Evolutionary conservation across 345 rosid genomes (phyloP).

Genomic region (Acer negundo): DNA sequence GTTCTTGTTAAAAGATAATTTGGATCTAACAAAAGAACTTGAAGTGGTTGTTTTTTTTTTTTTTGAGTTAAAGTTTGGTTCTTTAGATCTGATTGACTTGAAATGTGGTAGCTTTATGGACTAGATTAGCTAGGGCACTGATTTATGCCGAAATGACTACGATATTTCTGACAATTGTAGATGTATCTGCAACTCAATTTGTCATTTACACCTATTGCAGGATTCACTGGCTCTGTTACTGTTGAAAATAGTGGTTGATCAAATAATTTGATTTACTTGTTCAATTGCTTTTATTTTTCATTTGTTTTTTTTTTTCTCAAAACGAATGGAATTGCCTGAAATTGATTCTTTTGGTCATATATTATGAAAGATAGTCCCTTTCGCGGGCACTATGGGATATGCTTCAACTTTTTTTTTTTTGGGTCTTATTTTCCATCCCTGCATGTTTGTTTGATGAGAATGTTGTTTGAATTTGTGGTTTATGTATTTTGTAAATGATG

Average conservation of each 20-base stretch:
- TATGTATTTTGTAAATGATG: not conserved
- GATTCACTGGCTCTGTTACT: constrained; percentile 1
- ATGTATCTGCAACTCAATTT: not conserved
- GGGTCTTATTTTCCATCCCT: not conserved
- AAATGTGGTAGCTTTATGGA: constrained; percentile 6
- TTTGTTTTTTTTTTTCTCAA: not conserved
- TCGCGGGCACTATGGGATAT: not conserved
- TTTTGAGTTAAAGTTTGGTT: constrained; percentile 2
- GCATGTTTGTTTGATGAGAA: not conserved
- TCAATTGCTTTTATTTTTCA: not conserved
- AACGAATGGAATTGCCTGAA: not conserved
- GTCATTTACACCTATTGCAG: not conserved
- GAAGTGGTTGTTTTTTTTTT: constrained; percentile 9
- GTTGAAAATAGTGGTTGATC: constrained; percentile 1
- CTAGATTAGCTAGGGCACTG: not conserved
- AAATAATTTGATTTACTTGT: constrained; percentile 1
- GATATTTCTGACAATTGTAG: not conserved
- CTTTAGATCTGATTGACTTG: constrained; percentile 41
- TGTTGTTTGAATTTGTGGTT: not conserved
- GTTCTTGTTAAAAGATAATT: not conserved
- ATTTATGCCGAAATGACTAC: not conserved
- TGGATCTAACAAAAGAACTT: constrained; percentile 40
- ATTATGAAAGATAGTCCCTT: not conserved
- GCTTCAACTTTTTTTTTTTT: not conserved
- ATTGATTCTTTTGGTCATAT: not conserved